These are phyloP conservation scores for Pseudoturritis turrita DNA, from an alignment of 345 rosid species.

Conservation along the genomic window DNA sequence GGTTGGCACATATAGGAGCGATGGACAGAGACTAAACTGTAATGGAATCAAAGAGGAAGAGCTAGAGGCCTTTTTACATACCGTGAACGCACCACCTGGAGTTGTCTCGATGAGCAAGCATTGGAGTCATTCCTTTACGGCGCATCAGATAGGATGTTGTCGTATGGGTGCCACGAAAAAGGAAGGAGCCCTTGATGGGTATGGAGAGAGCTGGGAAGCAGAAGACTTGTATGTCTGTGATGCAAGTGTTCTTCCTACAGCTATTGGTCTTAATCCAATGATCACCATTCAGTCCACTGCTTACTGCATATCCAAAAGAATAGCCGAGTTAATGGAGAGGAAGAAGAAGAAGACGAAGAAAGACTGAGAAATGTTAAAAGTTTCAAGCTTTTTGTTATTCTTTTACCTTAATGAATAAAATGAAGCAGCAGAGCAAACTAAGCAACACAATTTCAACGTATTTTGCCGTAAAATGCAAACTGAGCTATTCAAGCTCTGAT, in stretches of 20 bases:
- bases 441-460: too few species aligned
- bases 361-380: neutral
- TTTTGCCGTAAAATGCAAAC: too few species aligned
- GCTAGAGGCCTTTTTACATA: constrained; percentile 44
- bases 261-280: constrained; percentile 56
- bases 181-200: constrained; percentile 58
- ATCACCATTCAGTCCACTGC: constrained; percentile 49
- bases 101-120: constrained; percentile 37
- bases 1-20: constrained; percentile 65
- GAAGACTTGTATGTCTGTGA: constrained; percentile 44
- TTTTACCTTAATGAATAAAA: too few species aligned
- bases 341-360: neutral
- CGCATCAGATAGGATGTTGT: constrained; percentile 83
- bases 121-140: constrained; percentile 46
- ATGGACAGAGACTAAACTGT: constrained; percentile 59
- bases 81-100: constrained; percentile 37
- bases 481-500: too few species aligned
- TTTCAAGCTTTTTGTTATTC: neutral
- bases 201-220: constrained; percentile 62
- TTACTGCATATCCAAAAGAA: constrained; percentile 45
- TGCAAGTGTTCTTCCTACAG: constrained; percentile 41
- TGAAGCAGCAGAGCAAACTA: too few species aligned
- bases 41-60: constrained; percentile 39
- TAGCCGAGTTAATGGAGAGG: constrained; percentile 26
- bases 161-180: constrained; percentile 51